Evolutionary conservation across 352 stramenopile species (phyloP).

Genomic region (Phytophthora agathidicida): DNA sequence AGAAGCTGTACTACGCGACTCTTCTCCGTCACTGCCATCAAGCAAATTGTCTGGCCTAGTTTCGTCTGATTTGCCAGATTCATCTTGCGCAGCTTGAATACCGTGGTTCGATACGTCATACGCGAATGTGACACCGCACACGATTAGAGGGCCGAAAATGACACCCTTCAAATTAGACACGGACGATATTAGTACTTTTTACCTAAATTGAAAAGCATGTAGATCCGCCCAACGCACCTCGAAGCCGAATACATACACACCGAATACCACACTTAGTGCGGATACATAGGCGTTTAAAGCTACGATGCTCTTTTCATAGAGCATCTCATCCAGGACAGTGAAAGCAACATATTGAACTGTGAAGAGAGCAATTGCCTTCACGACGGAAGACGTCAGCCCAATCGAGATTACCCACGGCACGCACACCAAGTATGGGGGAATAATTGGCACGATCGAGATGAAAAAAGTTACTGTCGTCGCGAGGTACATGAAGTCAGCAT

Average conservation of each 20-base stretch:
- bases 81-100: conserved; percentile 84
- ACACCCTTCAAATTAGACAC: conserved; percentile 53
- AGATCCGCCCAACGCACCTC: conserved; percentile 46
- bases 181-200: background rate
- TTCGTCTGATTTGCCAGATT: conserved; percentile 55
- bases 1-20: conserved; percentile 46
- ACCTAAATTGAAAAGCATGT: background rate
- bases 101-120: conserved; percentile 90
- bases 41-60: conserved; percentile 29
- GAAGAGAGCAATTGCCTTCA: conserved; percentile 83
- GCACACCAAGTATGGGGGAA: conserved; percentile 86
- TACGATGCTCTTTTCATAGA: conserved; percentile 90
- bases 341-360: conserved; percentile 87
- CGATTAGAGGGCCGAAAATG: conserved; percentile 84
- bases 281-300: conserved; percentile 88
- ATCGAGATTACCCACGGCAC: conserved; percentile 86
- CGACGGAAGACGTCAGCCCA: conserved; percentile 76
- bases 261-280: conserved; percentile 85
- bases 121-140: conserved; percentile 84
- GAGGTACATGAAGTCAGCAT: conserved; percentile 88
- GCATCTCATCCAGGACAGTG: conserved; percentile 85
- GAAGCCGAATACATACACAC: conserved; percentile 88
- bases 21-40: conserved; percentile 62
- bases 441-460: conserved; percentile 90
- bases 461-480: conserved; percentile 88